Evolutionary conservation across 192 early-diverging fungal species (phyloP), one percentile per base, ranked within the genome.

Genomic region (Coemansia sp.): DNA sequence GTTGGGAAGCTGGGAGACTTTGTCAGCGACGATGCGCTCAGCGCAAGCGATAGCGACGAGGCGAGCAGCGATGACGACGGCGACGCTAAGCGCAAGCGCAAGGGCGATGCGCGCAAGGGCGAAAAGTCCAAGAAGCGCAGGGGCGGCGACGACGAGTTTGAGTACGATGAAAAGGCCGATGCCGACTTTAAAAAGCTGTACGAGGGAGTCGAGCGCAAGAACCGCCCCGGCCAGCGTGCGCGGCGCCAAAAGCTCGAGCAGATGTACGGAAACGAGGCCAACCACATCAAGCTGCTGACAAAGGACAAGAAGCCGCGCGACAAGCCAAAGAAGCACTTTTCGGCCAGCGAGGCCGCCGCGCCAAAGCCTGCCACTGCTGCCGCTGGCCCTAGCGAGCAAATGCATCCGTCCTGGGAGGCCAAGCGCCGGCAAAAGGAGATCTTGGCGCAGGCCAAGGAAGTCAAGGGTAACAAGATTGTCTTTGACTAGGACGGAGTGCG

Each of bases 161-260:
- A 72, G 25, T 75, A 77, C 25, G 75, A 77, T 31, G 76, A 77
- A 32, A 65, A 61, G 15, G 69, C 62, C 4, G 84, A 85, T 38
- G 42, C 62, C 19, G 77, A 76, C 22, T 87, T 87, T 77, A 76
- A 80, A 38, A 70, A 77, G 49, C 75, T 87, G 57, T 87, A 87
- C 45, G 77, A 82, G 39, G 73, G 47, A 60, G 62, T 53, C 31
- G 46, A 51, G 22, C 31, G 25, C 32, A 87, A 86, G 80, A 87
- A 87, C 51, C 83, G 86, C 8, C 79, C 83, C 40, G 86, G 86
- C 7, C 86, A 87, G 70, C 71, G 81, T n/a, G 84, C 78, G 41
- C 71, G 85, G 41, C 75, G 80, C 27, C 49, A 59, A 38, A 61
- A 68, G 80, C 80, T 78, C 19, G 86, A 86, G 61, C 56, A 73